These are phyloP conservation scores for Escallonia herrerae DNA, from an alignment of 129 eudicot species.

Conservation along the genomic window DNA sequence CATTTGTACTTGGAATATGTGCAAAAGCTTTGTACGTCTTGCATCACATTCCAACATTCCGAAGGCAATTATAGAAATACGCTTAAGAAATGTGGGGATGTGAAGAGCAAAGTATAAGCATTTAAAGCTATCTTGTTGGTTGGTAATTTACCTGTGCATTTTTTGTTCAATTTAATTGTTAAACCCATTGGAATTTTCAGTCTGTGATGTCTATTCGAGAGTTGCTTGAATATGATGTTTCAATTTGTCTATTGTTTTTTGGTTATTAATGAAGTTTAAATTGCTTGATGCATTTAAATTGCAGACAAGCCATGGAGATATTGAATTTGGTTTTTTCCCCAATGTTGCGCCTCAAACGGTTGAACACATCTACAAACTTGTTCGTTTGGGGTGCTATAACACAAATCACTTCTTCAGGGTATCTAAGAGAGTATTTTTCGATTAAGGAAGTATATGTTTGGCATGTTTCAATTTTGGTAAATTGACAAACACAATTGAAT, in stretches of 20 bases:
- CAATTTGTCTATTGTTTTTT: neutral
- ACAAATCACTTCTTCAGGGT: constrained; percentile 99
- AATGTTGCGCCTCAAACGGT: constrained; percentile 89
- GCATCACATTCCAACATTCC: too few relatives aligned
- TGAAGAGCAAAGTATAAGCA: too few relatives aligned
- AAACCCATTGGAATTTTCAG: too few relatives aligned
- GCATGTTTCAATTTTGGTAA: constrained; percentile 10
- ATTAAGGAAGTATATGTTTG: neutral
- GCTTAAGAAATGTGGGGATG: too few relatives aligned
- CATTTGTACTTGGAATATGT: too few relatives aligned
- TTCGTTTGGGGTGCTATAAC: constrained; percentile 88
- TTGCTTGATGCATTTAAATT: constrained; percentile 6
- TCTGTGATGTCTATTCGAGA: too few relatives aligned
- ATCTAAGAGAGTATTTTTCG: constrained; percentile 9
- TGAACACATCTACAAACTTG: constrained; percentile 95
- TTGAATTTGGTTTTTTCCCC: constrained; percentile 97
- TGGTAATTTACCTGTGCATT: too few relatives aligned
- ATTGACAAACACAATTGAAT: neutral
- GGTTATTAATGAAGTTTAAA: neutral
- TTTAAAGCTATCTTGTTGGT: too few relatives aligned
- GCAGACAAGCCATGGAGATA: constrained; percentile 93
- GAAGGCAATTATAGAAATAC: too few relatives aligned
- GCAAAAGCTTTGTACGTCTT: too few relatives aligned
- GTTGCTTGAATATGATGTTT: too few relatives aligned
- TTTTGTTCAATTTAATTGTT: too few relatives aligned